These are phyloP conservation scores for Waltergamsia citrina DNA, from an alignment of 2,329 filamentous ascomycete genomes.

Conservation along the genomic window DNA sequence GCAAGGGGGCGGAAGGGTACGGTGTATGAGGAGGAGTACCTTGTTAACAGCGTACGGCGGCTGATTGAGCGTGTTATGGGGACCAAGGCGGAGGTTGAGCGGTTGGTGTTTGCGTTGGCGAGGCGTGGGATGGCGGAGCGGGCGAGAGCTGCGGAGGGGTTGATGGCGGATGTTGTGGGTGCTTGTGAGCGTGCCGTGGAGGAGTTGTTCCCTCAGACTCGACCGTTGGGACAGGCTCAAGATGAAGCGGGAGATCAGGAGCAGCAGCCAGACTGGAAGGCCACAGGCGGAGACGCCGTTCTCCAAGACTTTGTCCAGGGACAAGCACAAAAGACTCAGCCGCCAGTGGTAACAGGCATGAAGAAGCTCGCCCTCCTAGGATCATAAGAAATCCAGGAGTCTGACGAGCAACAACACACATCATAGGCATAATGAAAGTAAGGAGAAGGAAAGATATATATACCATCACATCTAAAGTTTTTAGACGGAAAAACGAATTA, in stretches of 20 bases:
- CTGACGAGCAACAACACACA: not conserved
- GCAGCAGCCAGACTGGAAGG: constrained; percentile 17
- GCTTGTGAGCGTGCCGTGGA: constrained; percentile 56
- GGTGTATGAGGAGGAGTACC: constrained; percentile 96
- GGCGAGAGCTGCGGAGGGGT: constrained; percentile 65
- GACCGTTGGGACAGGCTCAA: constrained; percentile 7
- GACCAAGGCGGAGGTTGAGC: constrained; percentile 60
- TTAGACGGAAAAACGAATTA: not conserved
- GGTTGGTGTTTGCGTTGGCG: constrained; percentile 68
- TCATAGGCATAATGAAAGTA: not conserved
- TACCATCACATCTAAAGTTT: not conserved
- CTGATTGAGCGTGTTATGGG: constrained; percentile 75
- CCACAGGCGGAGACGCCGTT: constrained; percentile 42
- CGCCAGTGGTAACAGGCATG: constrained; percentile 38
- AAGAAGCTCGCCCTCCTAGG: constrained; percentile 41
- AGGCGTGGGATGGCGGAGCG: constrained; percentile 81
- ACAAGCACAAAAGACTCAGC: constrained; percentile 31
- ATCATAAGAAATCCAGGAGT: constrained; percentile 14
- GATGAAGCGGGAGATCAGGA: constrained; percentile 10
- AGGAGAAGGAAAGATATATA: not conserved
- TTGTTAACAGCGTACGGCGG: constrained; percentile 77
- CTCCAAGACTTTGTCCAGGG: constrained; percentile 39
- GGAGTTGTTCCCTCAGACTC: constrained; percentile 53
- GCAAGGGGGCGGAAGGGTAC: constrained; percentile 92
- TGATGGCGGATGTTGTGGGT: constrained; percentile 65